These are phyloP conservation scores for Fomitopsis palustris DNA, from an alignment of 1,284 basidiomycete genomes.

Conservation along the genomic window DNA sequence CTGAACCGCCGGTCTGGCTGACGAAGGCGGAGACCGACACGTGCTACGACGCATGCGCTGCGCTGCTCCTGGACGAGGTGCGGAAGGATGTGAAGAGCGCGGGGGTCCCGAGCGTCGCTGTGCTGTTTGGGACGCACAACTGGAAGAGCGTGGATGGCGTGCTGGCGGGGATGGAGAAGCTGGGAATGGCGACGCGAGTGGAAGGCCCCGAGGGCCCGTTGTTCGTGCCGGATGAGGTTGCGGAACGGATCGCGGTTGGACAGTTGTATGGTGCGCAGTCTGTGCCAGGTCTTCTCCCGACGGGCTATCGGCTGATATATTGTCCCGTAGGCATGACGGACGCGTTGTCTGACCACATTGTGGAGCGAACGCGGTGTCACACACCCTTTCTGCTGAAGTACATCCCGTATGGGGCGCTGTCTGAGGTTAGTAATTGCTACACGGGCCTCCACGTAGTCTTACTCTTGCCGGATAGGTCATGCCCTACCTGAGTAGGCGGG, in stretches of 20 bases:
- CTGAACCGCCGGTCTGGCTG: conserved; percentile 63
- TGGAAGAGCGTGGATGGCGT: conserved; percentile 62
- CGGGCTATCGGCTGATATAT: not conserved
- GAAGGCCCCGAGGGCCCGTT: conserved; percentile 26
- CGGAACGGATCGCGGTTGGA: conserved; percentile 71
- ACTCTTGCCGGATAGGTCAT: conserved; percentile 41
- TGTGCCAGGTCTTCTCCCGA: not conserved
- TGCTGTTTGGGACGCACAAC: conserved; percentile 89
- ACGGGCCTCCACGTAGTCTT: not conserved
- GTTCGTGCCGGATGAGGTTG: conserved; percentile 46
- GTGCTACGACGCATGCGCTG: conserved; percentile 73
- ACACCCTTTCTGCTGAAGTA: conserved; percentile 81
- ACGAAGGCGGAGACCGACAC: conserved; percentile 76
- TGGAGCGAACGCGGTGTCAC: conserved; percentile 48
- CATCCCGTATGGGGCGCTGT: conserved; percentile 81
- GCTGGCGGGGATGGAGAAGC: conserved; percentile 54
- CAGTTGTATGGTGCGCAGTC: conserved; percentile 74
- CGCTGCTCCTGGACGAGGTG: conserved; percentile 60
- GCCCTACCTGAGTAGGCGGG: conserved; percentile 63
- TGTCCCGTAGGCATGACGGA: conserved; percentile 72
- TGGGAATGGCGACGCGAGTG: conserved; percentile 47
- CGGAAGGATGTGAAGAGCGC: conserved; percentile 35
- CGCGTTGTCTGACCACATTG: conserved; percentile 71
- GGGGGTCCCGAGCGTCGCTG: conserved; percentile 47
- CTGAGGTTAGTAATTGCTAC: conserved; percentile 41